These are phyloP conservation scores for Cotoneaster glaucophyllus DNA, from an alignment of 306 rosid genomes.

Conservation along the genomic window DNA sequence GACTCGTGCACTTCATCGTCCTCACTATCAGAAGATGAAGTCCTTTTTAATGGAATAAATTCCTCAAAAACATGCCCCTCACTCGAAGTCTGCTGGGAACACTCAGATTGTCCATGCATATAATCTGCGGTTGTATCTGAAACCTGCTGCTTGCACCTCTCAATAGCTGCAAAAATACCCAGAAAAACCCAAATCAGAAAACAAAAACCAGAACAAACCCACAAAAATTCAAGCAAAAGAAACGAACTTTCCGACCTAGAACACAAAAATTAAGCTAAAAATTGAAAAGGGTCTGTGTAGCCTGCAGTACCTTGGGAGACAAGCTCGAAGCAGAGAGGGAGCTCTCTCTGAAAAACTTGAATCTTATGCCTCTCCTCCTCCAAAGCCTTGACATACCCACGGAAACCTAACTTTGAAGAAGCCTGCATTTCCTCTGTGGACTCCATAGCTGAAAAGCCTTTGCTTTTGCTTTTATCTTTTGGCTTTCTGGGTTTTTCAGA, in stretches of 20 bases:
- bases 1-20: slow-evolving; percentile 41
- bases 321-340: slow-evolving; percentile 81
- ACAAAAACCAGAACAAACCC: not conserved
- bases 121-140: slow-evolving; percentile 58
- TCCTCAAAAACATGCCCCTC: slow-evolving; percentile 66
- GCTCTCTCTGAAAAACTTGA: slow-evolving; percentile 64
- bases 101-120: slow-evolving; percentile 66
- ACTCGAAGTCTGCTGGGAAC: slow-evolving; percentile 70
- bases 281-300: not conserved
- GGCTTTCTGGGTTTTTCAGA: not conserved
- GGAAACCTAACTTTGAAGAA: slow-evolving; percentile 34
- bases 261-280: slow-evolving; percentile 5
- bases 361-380: slow-evolving; percentile 64
- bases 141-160: slow-evolving; percentile 47
- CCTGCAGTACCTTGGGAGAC: slow-evolving; percentile 52
- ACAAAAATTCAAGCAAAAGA: not conserved
- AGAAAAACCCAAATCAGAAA: not conserved
- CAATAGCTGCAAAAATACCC: slow-evolving; percentile 47
- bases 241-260: not conserved
- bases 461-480: not conserved
- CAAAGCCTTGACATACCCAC: slow-evolving; percentile 51
- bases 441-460: slow-evolving; percentile 8
- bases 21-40: slow-evolving; percentile 30
- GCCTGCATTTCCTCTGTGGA: slow-evolving; percentile 42
- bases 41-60: slow-evolving; percentile 68